These are phyloP conservation scores for Microdochium nivale DNA, from an alignment of 2,329 filamentous ascomycete genomes.

Conservation along the genomic window DNA sequence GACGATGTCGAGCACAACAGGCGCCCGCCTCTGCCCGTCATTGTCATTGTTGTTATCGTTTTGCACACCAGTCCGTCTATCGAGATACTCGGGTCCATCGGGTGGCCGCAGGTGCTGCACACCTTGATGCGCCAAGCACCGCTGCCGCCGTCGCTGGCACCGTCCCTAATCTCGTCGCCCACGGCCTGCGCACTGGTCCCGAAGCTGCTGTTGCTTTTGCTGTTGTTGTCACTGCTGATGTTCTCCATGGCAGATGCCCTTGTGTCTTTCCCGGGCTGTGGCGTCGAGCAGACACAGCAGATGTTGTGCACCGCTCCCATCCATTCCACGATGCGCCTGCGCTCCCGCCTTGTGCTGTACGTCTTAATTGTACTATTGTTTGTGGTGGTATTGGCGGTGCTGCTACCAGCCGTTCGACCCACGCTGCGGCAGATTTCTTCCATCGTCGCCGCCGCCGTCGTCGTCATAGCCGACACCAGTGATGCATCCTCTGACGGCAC, in stretches of 20 bases:
- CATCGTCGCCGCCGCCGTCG: too few relatives aligned
- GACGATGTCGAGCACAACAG: neutral
- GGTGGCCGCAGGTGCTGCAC: neutral
- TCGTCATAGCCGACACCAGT: too few relatives aligned
- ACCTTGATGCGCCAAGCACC: neutral
- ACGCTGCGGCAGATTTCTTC: too few relatives aligned
- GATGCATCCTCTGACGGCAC: too few relatives aligned
- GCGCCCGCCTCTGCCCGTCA: neutral
- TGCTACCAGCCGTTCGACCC: neutral
- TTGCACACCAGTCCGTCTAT: neutral
- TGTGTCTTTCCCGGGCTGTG: neutral
- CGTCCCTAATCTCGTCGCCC: neutral
- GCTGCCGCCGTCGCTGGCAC: neutral
- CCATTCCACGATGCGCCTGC: neutral
- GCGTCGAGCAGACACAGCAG: neutral
- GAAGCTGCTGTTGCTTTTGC: too few relatives aligned
- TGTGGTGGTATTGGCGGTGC: neutral
- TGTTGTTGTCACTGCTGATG: too few relatives aligned
- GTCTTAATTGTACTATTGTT: neutral
- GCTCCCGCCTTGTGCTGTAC: neutral
- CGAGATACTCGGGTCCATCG: neutral
- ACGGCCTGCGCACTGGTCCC: too few relatives aligned
- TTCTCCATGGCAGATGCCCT: neutral
- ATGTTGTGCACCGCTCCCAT: neutral
- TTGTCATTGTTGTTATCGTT: neutral